Conservation (phyloP, 495 filamentous ascomycete species). For the Tuber magnatum region DNA sequence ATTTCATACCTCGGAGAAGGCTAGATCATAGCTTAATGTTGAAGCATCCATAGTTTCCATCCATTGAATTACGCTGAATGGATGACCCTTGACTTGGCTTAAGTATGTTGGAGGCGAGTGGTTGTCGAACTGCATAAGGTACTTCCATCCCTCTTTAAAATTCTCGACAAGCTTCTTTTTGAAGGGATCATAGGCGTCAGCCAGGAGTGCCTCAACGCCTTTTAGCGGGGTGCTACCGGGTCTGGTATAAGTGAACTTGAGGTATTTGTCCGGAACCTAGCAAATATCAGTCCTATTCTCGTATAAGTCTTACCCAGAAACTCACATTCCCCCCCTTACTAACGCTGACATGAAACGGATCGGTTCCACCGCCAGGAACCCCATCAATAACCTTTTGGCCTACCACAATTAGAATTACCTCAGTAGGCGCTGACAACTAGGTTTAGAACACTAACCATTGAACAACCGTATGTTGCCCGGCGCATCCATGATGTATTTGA, state of each 20-base stretch:
- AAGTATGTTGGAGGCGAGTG: slow-evolving; percentile 1
- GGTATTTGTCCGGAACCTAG: slow-evolving; percentile 6
- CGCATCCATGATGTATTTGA: slow-evolving; percentile 31
- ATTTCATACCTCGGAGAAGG: slow-evolving; percentile 3
- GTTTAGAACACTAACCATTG: slow-evolving; percentile 19
- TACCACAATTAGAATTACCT: neutral
- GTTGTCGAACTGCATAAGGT: slow-evolving; percentile 6
- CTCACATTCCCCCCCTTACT: neutral
- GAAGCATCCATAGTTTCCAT: slow-evolving; percentile 10
- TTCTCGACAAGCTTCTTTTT: neutral
- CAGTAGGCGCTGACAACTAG: neutral
- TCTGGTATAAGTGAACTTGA: neutral
- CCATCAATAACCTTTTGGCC: neutral
- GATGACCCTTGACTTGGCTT: neutral
- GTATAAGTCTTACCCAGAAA: neutral
- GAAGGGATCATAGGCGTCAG: neutral
- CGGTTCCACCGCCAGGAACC: neutral
- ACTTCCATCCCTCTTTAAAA: neutral
- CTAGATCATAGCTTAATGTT: slow-evolving; percentile 4
- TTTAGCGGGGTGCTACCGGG: no score
- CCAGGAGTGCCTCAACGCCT: slow-evolving; percentile 4
- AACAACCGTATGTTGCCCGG: slow-evolving; percentile 25
- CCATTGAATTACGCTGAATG: slow-evolving; percentile 11
- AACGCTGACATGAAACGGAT: slow-evolving; percentile 2
- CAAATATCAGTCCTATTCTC: neutral